Evolutionary conservation across 805 yeast species (phyloP), one percentile per base, ranked within the genome.

Genomic region (Pichia nakasei): DNA sequence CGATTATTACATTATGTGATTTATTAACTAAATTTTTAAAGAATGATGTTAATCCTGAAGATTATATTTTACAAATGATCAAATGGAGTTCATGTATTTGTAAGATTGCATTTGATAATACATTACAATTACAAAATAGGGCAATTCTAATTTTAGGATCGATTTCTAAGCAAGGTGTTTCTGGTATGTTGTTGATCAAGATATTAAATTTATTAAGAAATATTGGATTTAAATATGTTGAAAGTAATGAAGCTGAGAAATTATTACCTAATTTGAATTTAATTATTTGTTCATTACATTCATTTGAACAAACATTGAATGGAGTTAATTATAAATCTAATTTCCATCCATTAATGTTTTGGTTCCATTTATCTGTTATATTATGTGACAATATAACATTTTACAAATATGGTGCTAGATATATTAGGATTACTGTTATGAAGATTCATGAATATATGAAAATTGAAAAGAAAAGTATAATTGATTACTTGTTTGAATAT

Each of bases 131-230:
- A 40, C 85, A 83, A 52, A 75, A 77, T 5, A 68, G 91, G 43
- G 85, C 88, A 0, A 64, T 81, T 48, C 65, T 85, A 49, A 73
- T 84, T 6, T 68, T 85, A 17, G 93, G 95, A 34, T 76, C 82
- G 32, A 59, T 86, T 37, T 72, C 85, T 0, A 75, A 75, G 48
- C 63, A 68, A 12, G 87, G 86, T 22, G 73, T 82, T 22, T 75
- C 76, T 40, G 85, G 80, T 52, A 66, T 68, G n/a, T 55, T 66
- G 51, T 75, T 55, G 13, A 22, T 52, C 8, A 56, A 50, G 33
- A 53, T 56, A 34, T 42, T 58, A 35, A 48, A 45, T 15, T 39
- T 47, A 13, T 22, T 56, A 49, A 64, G 54, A 37, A 47, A 17
- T 53, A 55, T 44, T 35, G 52, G 39, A 17, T 20, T 41, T 13